Conservation (phyloP, 352 stramenopile genomes). For the Globisporangium megalacanthum region DNA sequence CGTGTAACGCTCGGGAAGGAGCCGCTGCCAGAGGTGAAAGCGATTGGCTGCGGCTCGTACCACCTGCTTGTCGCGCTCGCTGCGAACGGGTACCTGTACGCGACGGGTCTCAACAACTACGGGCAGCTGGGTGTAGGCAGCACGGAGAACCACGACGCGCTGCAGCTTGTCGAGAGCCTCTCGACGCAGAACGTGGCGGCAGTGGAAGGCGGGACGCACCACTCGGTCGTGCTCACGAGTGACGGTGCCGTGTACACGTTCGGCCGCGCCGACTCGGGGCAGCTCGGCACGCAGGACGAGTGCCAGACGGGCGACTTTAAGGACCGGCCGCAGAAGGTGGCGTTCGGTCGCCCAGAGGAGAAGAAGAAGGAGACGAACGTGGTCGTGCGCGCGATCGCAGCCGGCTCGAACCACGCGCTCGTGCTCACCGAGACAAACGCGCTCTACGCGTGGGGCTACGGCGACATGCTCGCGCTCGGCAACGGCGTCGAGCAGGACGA, state of each 20-base stretch:
- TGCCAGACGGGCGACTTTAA: conserved; percentile 77
- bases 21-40: conserved; percentile 53
- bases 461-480: conserved; percentile 89
- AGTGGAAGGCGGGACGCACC: conserved; percentile 90
- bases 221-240: conserved; percentile 89
- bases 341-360: conserved; percentile 20
- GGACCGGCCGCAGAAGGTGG: conserved; percentile 71
- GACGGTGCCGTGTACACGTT: conserved; percentile 89
- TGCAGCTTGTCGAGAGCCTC: conserved; percentile 75
- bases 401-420: conserved; percentile 87
- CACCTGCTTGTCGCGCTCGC: conserved; percentile 74
- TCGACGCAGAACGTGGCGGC: conserved; percentile 50
- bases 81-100: conserved; percentile 83
- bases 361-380: conserved; percentile 9
- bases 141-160: conserved; percentile 57
- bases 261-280: conserved; percentile 91
- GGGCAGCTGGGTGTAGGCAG: conserved; percentile 94
- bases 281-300: conserved; percentile 84
- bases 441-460: conserved; percentile 90
- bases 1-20: conserved; percentile 54
- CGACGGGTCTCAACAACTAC: conserved; percentile 95
- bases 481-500: conserved; percentile 84
- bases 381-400: conserved; percentile 35
- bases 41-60: conserved; percentile 87
- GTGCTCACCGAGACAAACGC: conserved; percentile 66